These are phyloP conservation scores for Adansonia madagascariensis DNA, from an alignment of 441 rosid genomes.

Conservation along the genomic window DNA sequence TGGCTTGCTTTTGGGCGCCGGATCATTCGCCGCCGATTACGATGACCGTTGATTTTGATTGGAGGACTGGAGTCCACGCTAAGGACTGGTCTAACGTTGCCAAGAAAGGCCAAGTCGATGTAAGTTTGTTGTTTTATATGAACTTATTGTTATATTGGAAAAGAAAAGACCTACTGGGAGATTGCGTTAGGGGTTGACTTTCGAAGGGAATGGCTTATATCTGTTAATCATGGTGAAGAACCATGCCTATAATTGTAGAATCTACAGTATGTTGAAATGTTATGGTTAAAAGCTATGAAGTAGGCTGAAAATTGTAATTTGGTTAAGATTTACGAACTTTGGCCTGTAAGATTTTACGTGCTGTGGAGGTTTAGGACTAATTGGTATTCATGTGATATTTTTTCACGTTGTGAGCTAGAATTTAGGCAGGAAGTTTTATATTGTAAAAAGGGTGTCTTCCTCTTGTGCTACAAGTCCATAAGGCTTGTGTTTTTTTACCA, in stretches of 20 bases:
- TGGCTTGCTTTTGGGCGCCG: slow-evolving; percentile 57
- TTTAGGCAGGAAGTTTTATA: background rate
- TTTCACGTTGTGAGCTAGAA: background rate
- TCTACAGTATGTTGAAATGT: too few relatives aligned
- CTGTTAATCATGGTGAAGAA: too few relatives aligned
- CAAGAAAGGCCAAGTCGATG: slow-evolving; percentile 70
- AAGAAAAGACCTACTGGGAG: background rate
- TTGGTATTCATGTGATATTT: background rate
- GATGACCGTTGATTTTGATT: slow-evolving; percentile 61
- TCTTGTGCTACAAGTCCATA: background rate
- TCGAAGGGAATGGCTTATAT: background rate
- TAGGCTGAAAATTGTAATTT: background rate
- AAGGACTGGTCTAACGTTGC: slow-evolving; percentile 73
- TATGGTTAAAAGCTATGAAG: too few relatives aligned
- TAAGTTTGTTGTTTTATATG: slow-evolving; percentile 30
- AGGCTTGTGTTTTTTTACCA: too few relatives aligned
- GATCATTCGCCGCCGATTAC: slow-evolving; percentile 47
- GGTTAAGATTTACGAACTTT: background rate
- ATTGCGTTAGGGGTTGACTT: background rate
- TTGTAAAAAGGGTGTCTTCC: background rate
- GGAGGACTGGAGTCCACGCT: slow-evolving; percentile 68
- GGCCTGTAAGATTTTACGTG: background rate
- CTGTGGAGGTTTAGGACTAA: background rate
- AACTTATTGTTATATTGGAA: background rate
- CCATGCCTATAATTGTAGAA: too few relatives aligned